Evolutionary conservation across 164 flowering plant genomes (phyloP), one percentile per base, ranked within the genome.

Genomic region (Tetracentron sinense): DNA sequence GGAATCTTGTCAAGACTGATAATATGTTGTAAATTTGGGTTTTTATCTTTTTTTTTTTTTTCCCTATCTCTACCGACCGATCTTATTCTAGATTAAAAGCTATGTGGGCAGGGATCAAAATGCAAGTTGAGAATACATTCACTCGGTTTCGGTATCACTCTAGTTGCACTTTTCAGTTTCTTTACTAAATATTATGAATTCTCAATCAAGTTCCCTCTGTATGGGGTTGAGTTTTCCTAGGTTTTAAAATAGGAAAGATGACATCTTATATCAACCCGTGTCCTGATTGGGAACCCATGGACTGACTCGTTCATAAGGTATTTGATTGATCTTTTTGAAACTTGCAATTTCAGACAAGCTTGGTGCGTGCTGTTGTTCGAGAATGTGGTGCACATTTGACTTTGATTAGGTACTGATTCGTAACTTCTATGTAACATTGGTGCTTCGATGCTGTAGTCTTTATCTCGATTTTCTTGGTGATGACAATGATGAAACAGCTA

Each of bases 311-410:
- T 38, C 1, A 2, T 5, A 51, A 12, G 19, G 54, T 25, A 7
- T 52, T 35, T 2, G 20, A 22, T 38, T 7, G 29, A 16, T 19
- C 27, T 54, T 27, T n/a, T 30, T 56, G 49, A 35, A 26, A 27
- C 35, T 23, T 55, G 28, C 2, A 27, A 27, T 26, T 48, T 8
- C 71, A 94, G 99, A 94, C 97, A 61, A 91, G 97, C 84, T 83
- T 94, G 83, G 97, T 94, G 7, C 92, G 93, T 23, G 99, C 97
- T 26, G 83, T 95, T 77, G 96, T 87, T 72, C 85, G 74, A 27
- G 97, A 95, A 74, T 88, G 87, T 60, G 82, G 69, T 66, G 97
- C 97, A 0, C 85, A 89, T 77, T 79, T 95, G 72, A 88, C 65
- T n/a, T 69, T 80, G 26, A 76, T 92, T 50, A 89, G 94, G 99